A percentile compares a stretch with the other conserved stretches of the same genome.
phyloP scores from a whole-genome alignment of 148 eudicot genomes.

The Dianthus caryophyllus region DNA sequence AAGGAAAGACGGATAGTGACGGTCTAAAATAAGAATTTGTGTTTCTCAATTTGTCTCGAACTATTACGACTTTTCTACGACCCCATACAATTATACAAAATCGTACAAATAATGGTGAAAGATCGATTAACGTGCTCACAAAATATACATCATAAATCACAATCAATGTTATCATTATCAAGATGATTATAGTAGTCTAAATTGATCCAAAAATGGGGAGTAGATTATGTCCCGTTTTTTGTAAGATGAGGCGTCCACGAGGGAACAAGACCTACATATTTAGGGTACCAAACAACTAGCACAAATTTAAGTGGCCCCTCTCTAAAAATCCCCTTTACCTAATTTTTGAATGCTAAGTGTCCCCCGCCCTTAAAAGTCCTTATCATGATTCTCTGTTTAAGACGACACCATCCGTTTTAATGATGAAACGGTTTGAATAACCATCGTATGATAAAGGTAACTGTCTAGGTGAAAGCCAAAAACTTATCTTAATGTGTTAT shows the following conservation, averaged over 20 bases:
- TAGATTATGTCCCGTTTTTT: background rate
- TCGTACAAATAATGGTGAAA: background rate
- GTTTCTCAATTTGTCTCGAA: background rate
- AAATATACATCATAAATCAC: constrained; percentile 3
- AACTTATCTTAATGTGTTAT: too few species aligned
- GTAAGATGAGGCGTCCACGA: constrained; percentile 1
- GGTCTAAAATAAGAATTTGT: too few species aligned
- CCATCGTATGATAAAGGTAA: too few species aligned
- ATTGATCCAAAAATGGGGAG: constrained; percentile 7
- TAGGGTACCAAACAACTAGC: background rate
- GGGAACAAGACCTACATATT: constrained; percentile 6
- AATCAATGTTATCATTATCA: background rate
- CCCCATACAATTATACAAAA: background rate
- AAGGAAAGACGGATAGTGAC: too few species aligned
- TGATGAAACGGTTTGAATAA: too few species aligned
- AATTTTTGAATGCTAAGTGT: constrained; percentile 6
- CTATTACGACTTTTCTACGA: background rate
- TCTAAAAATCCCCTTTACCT: background rate
- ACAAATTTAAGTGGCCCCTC: constrained; percentile 1
- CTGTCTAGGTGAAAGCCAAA: too few species aligned
- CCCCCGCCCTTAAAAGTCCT: background rate
- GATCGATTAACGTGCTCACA: background rate
- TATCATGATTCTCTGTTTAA: background rate
- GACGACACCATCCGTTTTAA: too few species aligned
- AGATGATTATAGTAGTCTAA: background rate